A percentile compares a stretch with the other conserved stretches of the same genome.
Evolutionary conservation across 2,329 filamentous ascomycete genomes (phyloP).

Genomic region (Colletotrichum somersetense): DNA sequence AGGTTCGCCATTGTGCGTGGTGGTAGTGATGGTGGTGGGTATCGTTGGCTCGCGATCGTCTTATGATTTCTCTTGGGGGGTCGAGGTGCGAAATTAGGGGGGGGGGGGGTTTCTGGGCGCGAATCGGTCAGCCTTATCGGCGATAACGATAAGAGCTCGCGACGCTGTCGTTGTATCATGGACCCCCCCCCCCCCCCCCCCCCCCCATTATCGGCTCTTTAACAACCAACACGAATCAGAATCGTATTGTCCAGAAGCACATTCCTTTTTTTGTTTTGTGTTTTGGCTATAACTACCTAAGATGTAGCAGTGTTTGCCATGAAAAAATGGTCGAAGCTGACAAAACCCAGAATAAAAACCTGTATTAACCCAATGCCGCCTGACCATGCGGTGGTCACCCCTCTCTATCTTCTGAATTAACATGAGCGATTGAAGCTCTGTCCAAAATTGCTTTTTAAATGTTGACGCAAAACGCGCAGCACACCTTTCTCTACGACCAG

Average conservation of each 20-base stretch:
- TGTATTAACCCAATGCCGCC: neutral
- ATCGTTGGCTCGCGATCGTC: neutral
- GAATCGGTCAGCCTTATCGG: conserved; percentile 34
- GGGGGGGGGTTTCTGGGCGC: neutral
- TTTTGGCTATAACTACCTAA: neutral
- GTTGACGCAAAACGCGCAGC: neutral
- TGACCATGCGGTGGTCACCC: too few relatives aligned
- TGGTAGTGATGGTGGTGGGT: too few relatives aligned
- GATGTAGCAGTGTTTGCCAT: neutral
- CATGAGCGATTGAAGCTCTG: neutral
- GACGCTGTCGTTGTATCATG: neutral
- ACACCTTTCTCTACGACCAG: neutral
- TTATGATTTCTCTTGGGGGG: neutral
- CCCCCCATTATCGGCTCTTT: too few relatives aligned
- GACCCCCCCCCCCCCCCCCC: neutral
- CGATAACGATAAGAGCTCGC: conserved; percentile 40
- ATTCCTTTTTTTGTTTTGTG: neutral
- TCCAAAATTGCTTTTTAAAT: conserved; percentile 1
- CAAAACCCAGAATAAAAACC: neutral
- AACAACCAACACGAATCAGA: neutral
- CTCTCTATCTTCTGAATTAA: conserved; percentile 14
- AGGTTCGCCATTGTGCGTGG: conserved; percentile 62
- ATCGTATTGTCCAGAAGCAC: neutral
- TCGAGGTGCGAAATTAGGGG: neutral
- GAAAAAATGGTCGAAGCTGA: too few relatives aligned